Conservation (phyloP, 116 monocot genomes). For the Papilionanthe hybrid region DNA sequence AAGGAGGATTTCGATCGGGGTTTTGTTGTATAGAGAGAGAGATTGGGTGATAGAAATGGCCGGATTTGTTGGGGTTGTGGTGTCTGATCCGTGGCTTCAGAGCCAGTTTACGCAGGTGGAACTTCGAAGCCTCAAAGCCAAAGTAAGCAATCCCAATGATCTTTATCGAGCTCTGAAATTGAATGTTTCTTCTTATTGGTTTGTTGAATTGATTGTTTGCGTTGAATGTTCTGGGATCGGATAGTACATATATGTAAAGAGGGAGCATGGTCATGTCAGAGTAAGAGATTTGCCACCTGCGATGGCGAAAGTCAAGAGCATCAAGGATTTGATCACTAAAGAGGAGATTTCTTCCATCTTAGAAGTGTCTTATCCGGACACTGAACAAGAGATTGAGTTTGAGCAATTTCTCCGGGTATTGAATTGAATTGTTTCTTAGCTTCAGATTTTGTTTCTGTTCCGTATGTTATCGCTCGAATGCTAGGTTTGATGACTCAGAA, state of each 20-base stretch:
- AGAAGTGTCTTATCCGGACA: constrained; percentile 46
- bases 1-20: not conserved
- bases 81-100: constrained; percentile 95
- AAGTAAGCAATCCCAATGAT: constrained; percentile 36
- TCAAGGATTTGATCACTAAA: constrained; percentile 43
- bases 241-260: constrained; percentile 41
- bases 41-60: constrained; percentile 40
- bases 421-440: not conserved
- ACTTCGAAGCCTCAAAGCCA: constrained; percentile 72
- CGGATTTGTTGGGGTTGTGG: constrained; percentile 70
- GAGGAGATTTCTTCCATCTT: constrained; percentile 55
- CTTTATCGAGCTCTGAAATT: not conserved
- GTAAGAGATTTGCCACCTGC: constrained; percentile 40
- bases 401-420: constrained; percentile 73
- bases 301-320: constrained; percentile 57
- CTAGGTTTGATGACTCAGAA: constrained; percentile 5
- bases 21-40: not conserved
- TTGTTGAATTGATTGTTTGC: not conserved
- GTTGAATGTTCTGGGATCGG: constrained; percentile 1
- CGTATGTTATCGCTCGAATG: not conserved
- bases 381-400: constrained; percentile 65
- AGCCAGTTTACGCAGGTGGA: constrained; percentile 98
- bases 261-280: constrained; percentile 41
- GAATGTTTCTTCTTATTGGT: constrained; percentile 6
- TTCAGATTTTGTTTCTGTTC: not conserved